Evolutionary conservation across 2,329 filamentous ascomycete species (phyloP).

Genomic region (Diplodia intermedia): DNA sequence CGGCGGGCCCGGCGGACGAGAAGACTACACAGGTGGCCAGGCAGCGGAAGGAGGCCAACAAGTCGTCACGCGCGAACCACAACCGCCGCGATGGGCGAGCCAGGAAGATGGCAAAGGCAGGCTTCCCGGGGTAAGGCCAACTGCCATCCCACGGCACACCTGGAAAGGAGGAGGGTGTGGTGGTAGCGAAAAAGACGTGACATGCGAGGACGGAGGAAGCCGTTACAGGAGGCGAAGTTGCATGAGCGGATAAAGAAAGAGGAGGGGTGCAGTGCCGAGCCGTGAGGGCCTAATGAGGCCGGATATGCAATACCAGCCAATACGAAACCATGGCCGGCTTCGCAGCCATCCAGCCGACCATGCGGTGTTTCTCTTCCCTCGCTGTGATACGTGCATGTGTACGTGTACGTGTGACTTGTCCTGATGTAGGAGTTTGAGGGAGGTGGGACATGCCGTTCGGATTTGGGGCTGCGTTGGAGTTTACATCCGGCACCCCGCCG

Average conservation of each 20-base stretch:
- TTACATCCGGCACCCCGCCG: neutral
- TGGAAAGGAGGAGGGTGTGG: neutral
- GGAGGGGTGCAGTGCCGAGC: neutral
- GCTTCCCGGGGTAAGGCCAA: slow-evolving; percentile 51
- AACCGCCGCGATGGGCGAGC: slow-evolving; percentile 76
- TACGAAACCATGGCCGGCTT: neutral
- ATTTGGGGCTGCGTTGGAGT: slow-evolving; percentile 7
- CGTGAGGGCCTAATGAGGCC: neutral
- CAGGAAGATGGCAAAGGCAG: slow-evolving; percentile 67
- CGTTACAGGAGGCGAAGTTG: slow-evolving; percentile 15
- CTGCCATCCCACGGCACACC: neutral
- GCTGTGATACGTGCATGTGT: neutral
- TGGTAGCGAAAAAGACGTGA: neutral
- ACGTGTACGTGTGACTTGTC: neutral
- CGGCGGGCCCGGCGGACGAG: slow-evolving; percentile 71
- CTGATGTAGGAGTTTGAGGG: neutral
- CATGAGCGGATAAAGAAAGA: slow-evolving; percentile 2
- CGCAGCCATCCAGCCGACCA: neutral
- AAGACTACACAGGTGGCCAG: slow-evolving; percentile 74
- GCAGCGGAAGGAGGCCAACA: slow-evolving; percentile 80
- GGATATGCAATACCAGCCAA: slow-evolving; percentile 12
- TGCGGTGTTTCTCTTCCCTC: neutral
- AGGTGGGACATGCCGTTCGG: neutral
- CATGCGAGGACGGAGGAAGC: slow-evolving; percentile 16
- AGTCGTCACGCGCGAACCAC: slow-evolving; percentile 83